Base-by-base conservation (phyloP, 192 early-diverging fungal genomes). In the Coemansia sp. region DNA sequence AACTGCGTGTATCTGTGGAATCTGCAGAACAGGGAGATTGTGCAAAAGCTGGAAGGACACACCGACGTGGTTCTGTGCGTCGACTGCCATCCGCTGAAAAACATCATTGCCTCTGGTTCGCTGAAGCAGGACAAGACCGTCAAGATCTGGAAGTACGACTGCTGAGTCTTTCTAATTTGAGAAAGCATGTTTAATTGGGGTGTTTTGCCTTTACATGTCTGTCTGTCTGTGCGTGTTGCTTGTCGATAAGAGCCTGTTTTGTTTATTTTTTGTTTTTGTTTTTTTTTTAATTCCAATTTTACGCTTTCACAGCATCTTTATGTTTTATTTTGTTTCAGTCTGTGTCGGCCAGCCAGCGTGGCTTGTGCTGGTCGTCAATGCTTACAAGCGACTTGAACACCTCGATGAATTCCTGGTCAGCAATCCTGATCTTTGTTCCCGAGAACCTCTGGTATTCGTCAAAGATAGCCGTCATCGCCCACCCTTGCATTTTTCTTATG, bases 381-480 rank as follows among this genome's bases (percentile, higher is more conserved):
- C 45, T 63, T 14, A 75, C 80, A 5, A 66, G 72, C 28, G 59
- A 45, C 58, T 65, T 65, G 52, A 84, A 84, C 14, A 79, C 76
- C 64, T 79, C 78, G 51, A 78, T 78, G 79, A 97, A 93, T 89
- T 98, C 94, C 75, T 97, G 94, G 81, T 98, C 96, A 11, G 93
- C 91, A 34, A 98, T 90, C 54, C 90, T 73, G 22, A 95, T 90
- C 76, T 94, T 95, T 15, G 90, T 89, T 33, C 94, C 96, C 15
- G 97, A 92, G 66, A 99, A 99, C 45, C 95, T 78, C 52, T 94
- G 83, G 72, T 97, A 99, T 83, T 99, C 97, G 84, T 96, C 95
- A 87, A 98, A 99, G 15, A 96, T 97, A 5, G 92, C 91, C 0
- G 97, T 94, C 89, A 96, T 90, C 18, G 95, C 94, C 97, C 97